Conservation (phyloP, 2,329 filamentous ascomycete genomes). For the Didymella segeticola region DNA sequence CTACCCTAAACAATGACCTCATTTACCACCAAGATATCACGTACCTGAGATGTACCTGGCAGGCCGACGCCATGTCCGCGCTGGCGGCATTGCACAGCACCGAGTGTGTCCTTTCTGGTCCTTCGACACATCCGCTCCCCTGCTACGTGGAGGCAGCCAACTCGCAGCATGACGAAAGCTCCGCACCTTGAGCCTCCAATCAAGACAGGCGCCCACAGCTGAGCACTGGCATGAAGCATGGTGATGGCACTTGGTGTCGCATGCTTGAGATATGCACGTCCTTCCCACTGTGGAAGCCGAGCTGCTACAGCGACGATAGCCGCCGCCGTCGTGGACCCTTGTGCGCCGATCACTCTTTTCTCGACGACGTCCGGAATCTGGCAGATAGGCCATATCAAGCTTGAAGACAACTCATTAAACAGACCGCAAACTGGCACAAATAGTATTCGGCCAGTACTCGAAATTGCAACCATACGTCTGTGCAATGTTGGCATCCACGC, state of each 20-base stretch:
- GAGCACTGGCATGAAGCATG: conserved; percentile 15
- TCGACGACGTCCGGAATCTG: conserved; percentile 2
- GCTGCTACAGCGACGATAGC: conserved; percentile 23
- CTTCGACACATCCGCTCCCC: too few relatives aligned
- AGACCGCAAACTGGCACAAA: neutral
- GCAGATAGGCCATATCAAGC: neutral
- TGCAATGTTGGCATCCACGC: conserved; percentile 16
- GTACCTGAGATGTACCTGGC: conserved; percentile 34
- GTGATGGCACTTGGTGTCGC: conserved; percentile 18
- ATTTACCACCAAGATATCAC: conserved; percentile 14
- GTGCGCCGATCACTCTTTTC: conserved; percentile 11
- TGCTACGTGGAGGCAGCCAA: neutral
- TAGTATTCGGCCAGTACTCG: neutral
- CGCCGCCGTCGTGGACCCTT: conserved; percentile 22
- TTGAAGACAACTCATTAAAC: too few relatives aligned
- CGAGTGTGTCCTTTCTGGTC: neutral
- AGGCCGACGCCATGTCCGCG: conserved; percentile 3
- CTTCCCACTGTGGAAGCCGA: conserved; percentile 24
- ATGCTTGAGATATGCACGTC: conserved; percentile 26
- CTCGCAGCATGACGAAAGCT: neutral
- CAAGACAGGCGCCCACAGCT: neutral
- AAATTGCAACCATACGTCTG: conserved; percentile 8
- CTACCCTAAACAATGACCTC: conserved; percentile 18
- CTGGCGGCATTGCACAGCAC: conserved; percentile 19
- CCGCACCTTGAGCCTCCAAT: conserved; percentile 1